phyloP scores from a whole-genome alignment of 257 asterid genomes.

The Petunia axillaris region DNA sequence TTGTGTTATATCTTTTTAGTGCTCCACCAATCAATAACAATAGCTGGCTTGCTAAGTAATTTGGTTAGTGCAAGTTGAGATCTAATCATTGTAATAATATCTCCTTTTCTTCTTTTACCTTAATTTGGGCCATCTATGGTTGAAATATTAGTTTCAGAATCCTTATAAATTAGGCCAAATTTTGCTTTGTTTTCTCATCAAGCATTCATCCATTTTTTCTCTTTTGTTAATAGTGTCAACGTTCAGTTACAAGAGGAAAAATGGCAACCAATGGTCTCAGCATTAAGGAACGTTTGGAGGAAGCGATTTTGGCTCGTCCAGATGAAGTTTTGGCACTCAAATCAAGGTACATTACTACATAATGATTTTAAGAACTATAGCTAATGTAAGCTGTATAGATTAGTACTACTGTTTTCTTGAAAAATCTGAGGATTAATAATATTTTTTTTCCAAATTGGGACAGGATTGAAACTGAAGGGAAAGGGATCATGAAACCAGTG shows the following conservation, averaged over 20 bases:
- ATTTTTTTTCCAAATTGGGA: not conserved
- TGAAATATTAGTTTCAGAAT: not conserved
- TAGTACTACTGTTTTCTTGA: not conserved
- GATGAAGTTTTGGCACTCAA: constrained; percentile 24
- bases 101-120: not conserved
- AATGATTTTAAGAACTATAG: not conserved
- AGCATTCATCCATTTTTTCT: not conserved
- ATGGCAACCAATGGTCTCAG: constrained; percentile 27
- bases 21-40: constrained; percentile 17
- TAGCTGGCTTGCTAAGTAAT: constrained; percentile 24
- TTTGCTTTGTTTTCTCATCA: not conserved
- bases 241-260: not conserved
- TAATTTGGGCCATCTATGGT: not conserved
- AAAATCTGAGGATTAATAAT: not conserved
- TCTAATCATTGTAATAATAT: not conserved
- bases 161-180: constrained; percentile 20
- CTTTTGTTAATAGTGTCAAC: constrained; percentile 3
- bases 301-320: constrained; percentile 25
- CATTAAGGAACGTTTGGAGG: constrained; percentile 28
- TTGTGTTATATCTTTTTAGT: constrained; percentile 16
- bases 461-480: constrained; percentile 34
- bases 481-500: constrained; percentile 26
- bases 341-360: constrained; percentile 23
- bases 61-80: constrained; percentile 11
- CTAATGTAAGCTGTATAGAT: not conserved